These are phyloP conservation scores for Hymenoscyphus fructigenus DNA, from an alignment of 2,329 filamentous ascomycete genomes.

Conservation along the genomic window DNA sequence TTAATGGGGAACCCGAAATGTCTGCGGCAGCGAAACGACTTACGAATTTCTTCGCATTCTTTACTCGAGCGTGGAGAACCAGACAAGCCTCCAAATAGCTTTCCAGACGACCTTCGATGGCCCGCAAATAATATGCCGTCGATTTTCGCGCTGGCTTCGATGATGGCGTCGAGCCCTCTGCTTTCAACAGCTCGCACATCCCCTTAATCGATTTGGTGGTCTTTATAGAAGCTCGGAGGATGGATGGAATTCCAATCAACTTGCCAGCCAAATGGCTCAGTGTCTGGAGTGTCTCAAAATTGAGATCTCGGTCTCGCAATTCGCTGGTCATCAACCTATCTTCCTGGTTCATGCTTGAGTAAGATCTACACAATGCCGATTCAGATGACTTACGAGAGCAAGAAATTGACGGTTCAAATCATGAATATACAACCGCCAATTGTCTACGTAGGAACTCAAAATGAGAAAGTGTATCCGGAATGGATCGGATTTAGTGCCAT, in stretches of 20 bases:
- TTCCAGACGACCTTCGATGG: neutral
- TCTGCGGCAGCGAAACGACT: neutral
- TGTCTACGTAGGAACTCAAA: constrained; percentile 33
- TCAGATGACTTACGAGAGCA: constrained; percentile 10
- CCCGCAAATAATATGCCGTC: neutral
- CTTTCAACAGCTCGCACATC: too few relatives aligned
- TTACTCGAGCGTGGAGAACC: neutral
- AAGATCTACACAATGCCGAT: constrained; percentile 4
- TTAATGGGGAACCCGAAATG: neutral
- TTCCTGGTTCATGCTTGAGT: constrained; percentile 8
- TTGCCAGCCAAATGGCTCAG: constrained; percentile 10
- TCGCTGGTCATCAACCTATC: neutral
- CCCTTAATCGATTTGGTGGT: too few relatives aligned
- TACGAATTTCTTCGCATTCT: neutral
- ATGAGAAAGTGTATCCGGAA: constrained; percentile 28
- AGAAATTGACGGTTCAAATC: constrained; percentile 7
- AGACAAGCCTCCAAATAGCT: neutral
- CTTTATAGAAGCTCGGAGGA: neutral
- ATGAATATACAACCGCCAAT: constrained; percentile 36
- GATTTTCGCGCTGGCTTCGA: constrained; percentile 3
- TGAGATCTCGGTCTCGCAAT: neutral
- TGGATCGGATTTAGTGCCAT: too few relatives aligned
- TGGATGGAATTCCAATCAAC: constrained; percentile 7
- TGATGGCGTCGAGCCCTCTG: neutral
- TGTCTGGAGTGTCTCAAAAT: constrained; percentile 7